Evolutionary conservation across 1,139 yeast genomes (phyloP).

Genomic region (Kluyveromyces marxianus): DNA sequence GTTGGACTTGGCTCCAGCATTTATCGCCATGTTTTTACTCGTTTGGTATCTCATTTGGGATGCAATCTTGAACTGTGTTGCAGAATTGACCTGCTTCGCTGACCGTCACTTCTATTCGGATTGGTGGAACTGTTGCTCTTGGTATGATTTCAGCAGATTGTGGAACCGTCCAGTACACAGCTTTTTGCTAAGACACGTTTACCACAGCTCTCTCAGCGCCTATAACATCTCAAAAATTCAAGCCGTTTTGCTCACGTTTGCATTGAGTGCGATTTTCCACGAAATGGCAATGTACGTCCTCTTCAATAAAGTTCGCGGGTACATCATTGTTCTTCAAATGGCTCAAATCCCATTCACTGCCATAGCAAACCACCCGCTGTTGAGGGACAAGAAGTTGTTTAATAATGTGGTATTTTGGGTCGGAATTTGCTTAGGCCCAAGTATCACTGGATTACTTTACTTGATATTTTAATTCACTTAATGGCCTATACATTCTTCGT

Average conservation of each 20-base stretch:
- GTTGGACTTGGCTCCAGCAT: slow-evolving; percentile 74
- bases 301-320: slow-evolving; percentile 73
- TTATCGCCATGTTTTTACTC: slow-evolving; percentile 62
- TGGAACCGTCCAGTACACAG: slow-evolving; percentile 97
- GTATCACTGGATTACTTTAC: slow-evolving; percentile 78
- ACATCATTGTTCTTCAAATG: slow-evolving; percentile 76
- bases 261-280: slow-evolving; percentile 75
- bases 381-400: slow-evolving; percentile 49
- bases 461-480: slow-evolving; percentile 48
- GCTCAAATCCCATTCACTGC: slow-evolving; percentile 55
- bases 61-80: slow-evolving; percentile 77
- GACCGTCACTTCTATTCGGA: slow-evolving; percentile 91
- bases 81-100: slow-evolving; percentile 78
- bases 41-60: slow-evolving; percentile 93
- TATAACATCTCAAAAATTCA: slow-evolving; percentile 53
- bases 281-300: slow-evolving; percentile 90
- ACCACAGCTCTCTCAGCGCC: slow-evolving; percentile 81
- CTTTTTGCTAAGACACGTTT: slow-evolving; percentile 84
- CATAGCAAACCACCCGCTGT: slow-evolving; percentile 42
- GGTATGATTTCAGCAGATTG: slow-evolving; percentile 89
- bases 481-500: neutral
- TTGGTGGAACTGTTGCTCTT: slow-evolving; percentile 95
- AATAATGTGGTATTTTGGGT: slow-evolving; percentile 88
- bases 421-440: slow-evolving; percentile 86
- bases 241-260: slow-evolving; percentile 77